Percentiles rank a stretch among this genome's conserved stretches.
Evolutionary conservation across 192 early-diverging fungal species (phyloP).

Genomic region (Backusella tuberculispora): DNA sequence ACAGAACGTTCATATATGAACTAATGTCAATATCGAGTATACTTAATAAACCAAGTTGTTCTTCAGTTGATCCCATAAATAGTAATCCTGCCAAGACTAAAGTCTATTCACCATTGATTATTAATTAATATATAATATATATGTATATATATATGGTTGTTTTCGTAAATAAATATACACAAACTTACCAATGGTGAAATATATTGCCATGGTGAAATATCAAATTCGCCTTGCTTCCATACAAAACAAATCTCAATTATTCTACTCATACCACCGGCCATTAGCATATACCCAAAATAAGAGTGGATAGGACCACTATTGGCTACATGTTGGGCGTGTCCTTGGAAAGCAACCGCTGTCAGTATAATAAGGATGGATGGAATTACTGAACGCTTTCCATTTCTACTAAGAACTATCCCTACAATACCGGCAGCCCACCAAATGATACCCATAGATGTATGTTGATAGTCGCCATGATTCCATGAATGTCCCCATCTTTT

Average conservation of each 20-base stretch:
- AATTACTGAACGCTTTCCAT: conserved; percentile 57
- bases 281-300: conserved; percentile 65
- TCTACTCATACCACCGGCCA: conserved; percentile 57
- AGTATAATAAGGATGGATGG: conserved; percentile 64
- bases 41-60: conserved; percentile 52
- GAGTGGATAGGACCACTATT: conserved; percentile 66
- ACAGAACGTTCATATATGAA: conserved; percentile 58
- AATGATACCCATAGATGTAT: conserved; percentile 69
- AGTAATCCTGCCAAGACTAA: conserved; percentile 62
- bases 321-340: conserved; percentile 61
- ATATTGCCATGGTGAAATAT: conserved; percentile 43
- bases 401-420: conserved; percentile 54
- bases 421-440: conserved; percentile 68
- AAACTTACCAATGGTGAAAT: conserved; percentile 45
- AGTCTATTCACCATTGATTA: conserved; percentile 19
- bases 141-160: neutral
- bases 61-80: conserved; percentile 68
- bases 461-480: conserved; percentile 70
- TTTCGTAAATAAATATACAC: conserved; percentile 1
- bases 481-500: conserved; percentile 50
- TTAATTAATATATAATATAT: conserved; percentile 6
- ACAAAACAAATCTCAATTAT: conserved; percentile 61
- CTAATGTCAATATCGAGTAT: conserved; percentile 56
- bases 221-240: conserved; percentile 37
- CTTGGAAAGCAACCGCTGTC: conserved; percentile 64